These are phyloP conservation scores for Aspergillus conjunctus DNA, from an alignment of 495 filamentous ascomycete genomes.

Conservation along the genomic window DNA sequence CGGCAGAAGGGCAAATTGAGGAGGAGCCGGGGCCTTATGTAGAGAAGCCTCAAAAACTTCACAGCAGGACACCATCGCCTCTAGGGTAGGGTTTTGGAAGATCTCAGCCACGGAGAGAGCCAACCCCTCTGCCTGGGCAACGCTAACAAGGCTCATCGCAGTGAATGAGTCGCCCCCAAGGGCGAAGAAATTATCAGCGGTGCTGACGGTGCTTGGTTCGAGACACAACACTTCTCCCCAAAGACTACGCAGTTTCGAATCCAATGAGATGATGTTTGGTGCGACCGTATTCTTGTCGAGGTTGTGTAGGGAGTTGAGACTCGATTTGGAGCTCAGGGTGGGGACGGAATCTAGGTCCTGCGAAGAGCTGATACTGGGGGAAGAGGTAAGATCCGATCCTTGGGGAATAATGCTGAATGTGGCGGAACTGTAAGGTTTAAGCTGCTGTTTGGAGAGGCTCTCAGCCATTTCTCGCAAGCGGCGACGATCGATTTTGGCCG, in stretches of 20 bases:
- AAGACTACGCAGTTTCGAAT: conserved; percentile 37
- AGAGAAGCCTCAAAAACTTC: conserved; percentile 9
- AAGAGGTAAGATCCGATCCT: not conserved
- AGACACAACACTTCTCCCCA: conserved; percentile 10
- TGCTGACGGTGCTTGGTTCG: conserved; percentile 29
- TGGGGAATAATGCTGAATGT: not conserved
- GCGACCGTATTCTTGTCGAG: conserved; percentile 9
- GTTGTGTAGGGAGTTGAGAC: not conserved
- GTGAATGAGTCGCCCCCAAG: conserved; percentile 59
- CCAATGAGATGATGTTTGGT: conserved; percentile 30
- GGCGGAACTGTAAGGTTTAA: conserved; percentile 38
- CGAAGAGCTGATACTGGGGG: not conserved
- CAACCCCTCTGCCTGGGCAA: conserved; percentile 45
- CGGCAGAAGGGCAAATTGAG: conserved; percentile 21
- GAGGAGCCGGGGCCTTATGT: conserved; percentile 37
- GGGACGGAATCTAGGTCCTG: not conserved
- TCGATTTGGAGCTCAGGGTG: conserved; percentile 35
- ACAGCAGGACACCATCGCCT: conserved; percentile 31
- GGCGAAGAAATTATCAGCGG: conserved; percentile 54
- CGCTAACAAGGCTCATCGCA: conserved; percentile 58
- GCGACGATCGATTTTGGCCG: conserved; percentile 65
- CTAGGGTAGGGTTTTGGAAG: conserved; percentile 42
- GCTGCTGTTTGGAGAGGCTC: conserved; percentile 39
- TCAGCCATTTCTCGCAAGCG: conserved; percentile 49
- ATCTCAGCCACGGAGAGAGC: conserved; percentile 52